Evolutionary conservation across 257 asterid species (phyloP), one percentile per base, ranked within the genome.

Genomic region (Ilex asprella): DNA sequence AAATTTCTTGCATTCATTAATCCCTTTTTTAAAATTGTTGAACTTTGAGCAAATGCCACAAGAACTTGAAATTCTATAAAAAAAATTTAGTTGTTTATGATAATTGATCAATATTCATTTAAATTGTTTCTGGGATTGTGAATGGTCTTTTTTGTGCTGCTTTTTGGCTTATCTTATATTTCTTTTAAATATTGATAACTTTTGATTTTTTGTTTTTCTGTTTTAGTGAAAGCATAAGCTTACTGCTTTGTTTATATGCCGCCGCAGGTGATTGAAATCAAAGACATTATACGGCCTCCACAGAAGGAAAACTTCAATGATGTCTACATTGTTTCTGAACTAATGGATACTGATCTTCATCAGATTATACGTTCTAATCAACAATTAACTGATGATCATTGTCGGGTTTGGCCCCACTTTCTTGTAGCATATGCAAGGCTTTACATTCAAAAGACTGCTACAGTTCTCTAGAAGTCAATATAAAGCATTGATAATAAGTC

Each of bases 271-370:
- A 69, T 89, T 73, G 95, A 92, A 41, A 76, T 89, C 21, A 93
- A 85, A 81, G 99, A 93, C 78, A 81, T 93, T 70, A 89, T 93
- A 46, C 68, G 96, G 67, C 99, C 99, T 55, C 99, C 99, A 31
- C 87, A 66, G 59, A 93, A 80, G 75, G 97, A 93, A 79, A 93
- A 85, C 78, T 93, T 93, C 79, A 93, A 87, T 73, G 99, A 93
- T 65, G 99, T 93, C 66, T 93, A 93, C 83, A 93, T 84, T 58
- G 94, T 93, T 30, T 85, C 74, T 75, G 99, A 93, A 67, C 86
- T 93, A 47, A 93, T 93, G 99, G 97, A 93, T 81, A 93, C 96
- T 43, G 97, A 93, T 82, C 97, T 93, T 73, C 96, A 87, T 75
- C 97, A 89, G 80, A 93, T 93, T 68, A 87, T 87, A 70, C 87